phyloP scores from a whole-genome alignment of 345 rosid species.

The Melaleuca quinquenervia region DNA sequence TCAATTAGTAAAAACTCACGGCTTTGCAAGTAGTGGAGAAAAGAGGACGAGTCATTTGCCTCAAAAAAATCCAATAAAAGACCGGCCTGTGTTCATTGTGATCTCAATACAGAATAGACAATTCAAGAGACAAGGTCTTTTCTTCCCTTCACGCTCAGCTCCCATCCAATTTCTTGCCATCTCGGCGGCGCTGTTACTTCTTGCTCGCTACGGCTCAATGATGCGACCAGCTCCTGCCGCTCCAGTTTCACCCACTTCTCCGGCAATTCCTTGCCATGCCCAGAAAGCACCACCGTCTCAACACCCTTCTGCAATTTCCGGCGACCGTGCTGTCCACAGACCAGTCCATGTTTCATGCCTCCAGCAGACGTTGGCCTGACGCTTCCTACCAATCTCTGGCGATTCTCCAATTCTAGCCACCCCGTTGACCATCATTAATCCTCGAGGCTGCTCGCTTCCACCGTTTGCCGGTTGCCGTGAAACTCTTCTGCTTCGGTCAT shows the following conservation, averaged over 20 bases:
- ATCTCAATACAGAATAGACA: neutral
- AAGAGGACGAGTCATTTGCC: neutral
- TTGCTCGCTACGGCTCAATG: no score
- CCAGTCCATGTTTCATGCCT: neutral
- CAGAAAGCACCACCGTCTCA: no score
- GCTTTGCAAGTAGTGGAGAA: neutral
- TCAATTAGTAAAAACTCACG: neutral
- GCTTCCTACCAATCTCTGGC: neutral
- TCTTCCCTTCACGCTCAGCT: no score
- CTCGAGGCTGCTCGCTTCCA: neutral
- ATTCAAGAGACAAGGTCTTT: no score
- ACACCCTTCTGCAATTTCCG: neutral
- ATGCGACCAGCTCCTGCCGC: no score
- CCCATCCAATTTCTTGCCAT: no score
- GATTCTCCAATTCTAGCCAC: neutral
- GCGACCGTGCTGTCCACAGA: neutral
- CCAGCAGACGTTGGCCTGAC: neutral
- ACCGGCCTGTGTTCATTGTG: neutral
- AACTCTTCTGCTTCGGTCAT: neutral
- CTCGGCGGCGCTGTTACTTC: no score
- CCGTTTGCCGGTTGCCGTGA: neutral
- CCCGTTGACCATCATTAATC: neutral
- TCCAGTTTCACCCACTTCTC: no score
- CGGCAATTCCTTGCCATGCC: no score
- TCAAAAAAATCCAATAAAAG: neutral